Base-by-base conservation (phyloP, 2,329 filamentous ascomycete genomes). In the Dryadomyces quercivorus region DNA sequence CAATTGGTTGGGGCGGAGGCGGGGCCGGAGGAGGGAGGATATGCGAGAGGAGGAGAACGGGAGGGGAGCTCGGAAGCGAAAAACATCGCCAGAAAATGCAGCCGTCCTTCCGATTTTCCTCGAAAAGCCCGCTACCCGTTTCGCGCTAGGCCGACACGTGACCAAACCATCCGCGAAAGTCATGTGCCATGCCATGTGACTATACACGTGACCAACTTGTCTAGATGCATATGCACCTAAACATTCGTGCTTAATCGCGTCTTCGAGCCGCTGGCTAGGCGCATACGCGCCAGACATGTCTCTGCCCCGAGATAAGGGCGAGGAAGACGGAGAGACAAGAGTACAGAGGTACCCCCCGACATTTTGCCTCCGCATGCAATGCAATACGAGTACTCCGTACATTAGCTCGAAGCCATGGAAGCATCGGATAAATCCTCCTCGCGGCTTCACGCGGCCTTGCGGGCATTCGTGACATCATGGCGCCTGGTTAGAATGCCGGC, bases 41-140 rank as follows among this genome's bases (percentile, higher is more conserved):
- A 31, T 31, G 26, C 26, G 36, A 40, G 36, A 8, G 12, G 36
- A 16, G 5, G 45, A 26, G 22, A 16, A 10, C n/a, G 16, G 31
- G 43, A 38, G 43, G 48, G 48, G 38, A 51, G 47, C 51, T 56
- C 55, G 52, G 44, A 51, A 49, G 50, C 31, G 47, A 53, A 54
- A 55, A 53, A 49, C 50, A 53, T 56, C 51, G 51, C 55, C 55
- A 55, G 46, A 53, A 50, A 56, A 48, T 45, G 54, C 50, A 53
- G 34, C 45, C 34, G 40, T 21, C 20, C 36, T 52, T 56, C 50
- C 54, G 45, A 52, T 50, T 56, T 56, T 53, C 50, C 47, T 49
- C 44, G 44, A 53, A 48, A 31, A 16, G 18, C 51, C 10, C 51
- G 51, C 43, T 44, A 43, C 20, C 15, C 34, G 44, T n/a, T 40